Conservation (phyloP, 2,329 filamentous ascomycete genomes). For the Teratosphaeria zuluensis region DNA sequence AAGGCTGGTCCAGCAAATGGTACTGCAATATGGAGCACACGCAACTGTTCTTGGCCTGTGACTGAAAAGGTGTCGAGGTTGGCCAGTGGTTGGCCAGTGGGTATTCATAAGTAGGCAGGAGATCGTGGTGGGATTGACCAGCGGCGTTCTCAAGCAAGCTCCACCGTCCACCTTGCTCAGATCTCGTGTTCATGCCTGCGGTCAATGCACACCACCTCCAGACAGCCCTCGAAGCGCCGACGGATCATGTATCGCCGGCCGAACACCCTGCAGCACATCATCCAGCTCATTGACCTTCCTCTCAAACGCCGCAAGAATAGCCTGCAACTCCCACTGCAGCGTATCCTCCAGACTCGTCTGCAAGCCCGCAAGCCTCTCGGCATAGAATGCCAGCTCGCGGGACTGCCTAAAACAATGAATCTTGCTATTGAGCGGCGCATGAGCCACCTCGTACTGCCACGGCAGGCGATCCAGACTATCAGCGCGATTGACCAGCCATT, state of each 20-base stretch:
- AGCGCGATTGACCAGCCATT: slow-evolving; percentile 14
- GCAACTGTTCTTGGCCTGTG: no score
- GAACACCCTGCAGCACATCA: slow-evolving; percentile 3
- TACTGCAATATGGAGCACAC: no score
- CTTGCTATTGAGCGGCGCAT: neutral
- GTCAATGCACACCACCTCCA: neutral
- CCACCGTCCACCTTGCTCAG: no score
- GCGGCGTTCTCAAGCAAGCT: no score
- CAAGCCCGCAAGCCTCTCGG: slow-evolving; percentile 6
- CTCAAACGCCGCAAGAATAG: slow-evolving; percentile 11
- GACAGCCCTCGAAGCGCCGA: neutral
- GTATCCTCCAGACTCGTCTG: slow-evolving; percentile 8
- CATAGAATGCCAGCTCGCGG: slow-evolving; percentile 8
- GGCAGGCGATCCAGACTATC: slow-evolving; percentile 15
- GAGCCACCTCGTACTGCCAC: slow-evolving; percentile 15
- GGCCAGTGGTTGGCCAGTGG: no score
- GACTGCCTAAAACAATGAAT: slow-evolving; percentile 6
- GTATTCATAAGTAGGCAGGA: no score
- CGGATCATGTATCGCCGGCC: neutral
- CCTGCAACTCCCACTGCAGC: slow-evolving; percentile 13
- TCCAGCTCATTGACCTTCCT: slow-evolving; percentile 2
- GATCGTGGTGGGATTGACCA: no score
- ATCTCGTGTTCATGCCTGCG: neutral
- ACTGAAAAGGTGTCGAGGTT: no score
- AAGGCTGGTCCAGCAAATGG: no score